Evolutionary conservation across 768 basidiomycete genomes (phyloP).

Genomic region (Lactifluus hygrophoroides): DNA sequence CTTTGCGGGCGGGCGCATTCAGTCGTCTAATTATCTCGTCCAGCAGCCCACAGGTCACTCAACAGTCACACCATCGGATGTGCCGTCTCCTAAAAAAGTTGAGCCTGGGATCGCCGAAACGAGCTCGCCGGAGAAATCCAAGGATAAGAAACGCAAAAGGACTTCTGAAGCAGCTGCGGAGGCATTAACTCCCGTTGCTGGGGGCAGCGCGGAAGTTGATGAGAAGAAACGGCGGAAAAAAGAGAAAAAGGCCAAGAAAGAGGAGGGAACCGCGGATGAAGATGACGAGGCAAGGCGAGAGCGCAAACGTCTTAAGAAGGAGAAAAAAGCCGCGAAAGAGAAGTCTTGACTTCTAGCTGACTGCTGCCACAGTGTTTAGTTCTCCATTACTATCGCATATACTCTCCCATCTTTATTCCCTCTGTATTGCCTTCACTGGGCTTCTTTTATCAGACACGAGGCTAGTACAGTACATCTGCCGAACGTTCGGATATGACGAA

Average conservation of each 20-base stretch:
- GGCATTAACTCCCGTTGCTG: conserved; percentile 33
- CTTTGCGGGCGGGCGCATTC: conserved; percentile 24
- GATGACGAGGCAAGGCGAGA: conserved; percentile 56
- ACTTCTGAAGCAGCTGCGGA: conserved; percentile 52
- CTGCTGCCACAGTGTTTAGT: not conserved
- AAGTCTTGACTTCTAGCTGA: conserved; percentile 21
- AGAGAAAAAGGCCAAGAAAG: conserved; percentile 32
- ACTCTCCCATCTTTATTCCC: not conserved
- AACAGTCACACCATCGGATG: conserved; percentile 23
- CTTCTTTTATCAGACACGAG: no score
- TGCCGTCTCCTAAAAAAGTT: conserved; percentile 19
- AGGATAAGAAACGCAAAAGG: conserved; percentile 83
- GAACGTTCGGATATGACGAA: no score
- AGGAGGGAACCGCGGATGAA: conserved; percentile 31
- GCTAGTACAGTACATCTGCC: no score
- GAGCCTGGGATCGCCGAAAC: conserved; percentile 27
- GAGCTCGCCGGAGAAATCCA: conserved; percentile 39
- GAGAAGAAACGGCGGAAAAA: conserved; percentile 46
- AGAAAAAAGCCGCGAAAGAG: conserved; percentile 48
- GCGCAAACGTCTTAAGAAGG: conserved; percentile 58
- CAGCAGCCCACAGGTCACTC: conserved; percentile 36
- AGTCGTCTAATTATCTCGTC: not conserved
- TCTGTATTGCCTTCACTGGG: not conserved
- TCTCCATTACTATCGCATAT: not conserved
- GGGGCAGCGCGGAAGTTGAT: conserved; percentile 38